Base-by-base conservation (phyloP, 2,329 filamentous ascomycete genomes). In the Coleophoma crateriformis region DNA sequence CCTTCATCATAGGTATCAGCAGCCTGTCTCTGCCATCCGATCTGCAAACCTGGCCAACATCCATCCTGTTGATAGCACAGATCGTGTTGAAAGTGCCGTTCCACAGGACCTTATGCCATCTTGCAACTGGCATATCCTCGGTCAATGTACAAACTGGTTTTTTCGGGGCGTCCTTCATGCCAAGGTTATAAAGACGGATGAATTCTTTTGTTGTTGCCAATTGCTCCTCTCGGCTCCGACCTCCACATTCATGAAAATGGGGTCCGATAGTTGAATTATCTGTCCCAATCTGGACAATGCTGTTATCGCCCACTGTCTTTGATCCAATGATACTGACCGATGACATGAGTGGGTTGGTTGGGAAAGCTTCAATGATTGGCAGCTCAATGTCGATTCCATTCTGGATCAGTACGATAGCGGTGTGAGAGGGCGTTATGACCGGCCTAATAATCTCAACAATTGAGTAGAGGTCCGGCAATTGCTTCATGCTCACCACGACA, bases 1-100 rank as follows among this genome's bases (percentile, higher is more conserved):
- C 60, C 15, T 53, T 45, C 61, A 63, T 64, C 38, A 58, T 57
- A 5, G 60, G 57, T 19, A 54, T 45, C 1, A 62, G 48, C 37
- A 64, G 41, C 19, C 40, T 50, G 17, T 60, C 55, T 15, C 53
- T 51, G 1, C 51, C 54, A 55, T 62, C 67, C 13, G 50, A 52
- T 5, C 35, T 35, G 11, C 50, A 53, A 11, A 58, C 33, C 47
- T 55, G 50, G 6, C 53, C 55, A n/a, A 54, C 52, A n/a, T 51
- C 47, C 48, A 60, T 54, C 7, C 47, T 22, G 45, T 53, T 52
- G 13, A 59, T 38, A 2, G 56, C 56, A 20, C 58, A 59, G 22
- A 60, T 47, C 1, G 53, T 51, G 37, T 60, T 60, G 43, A 54
- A 59, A 14, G 55, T 50, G 11, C 50, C 58, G 45, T 60, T 58